A percentile compares a stretch with the other conserved stretches of the same genome.
Conservation (phyloP, 192 early-diverging fungal species). For the Dispira simplex region DNA sequence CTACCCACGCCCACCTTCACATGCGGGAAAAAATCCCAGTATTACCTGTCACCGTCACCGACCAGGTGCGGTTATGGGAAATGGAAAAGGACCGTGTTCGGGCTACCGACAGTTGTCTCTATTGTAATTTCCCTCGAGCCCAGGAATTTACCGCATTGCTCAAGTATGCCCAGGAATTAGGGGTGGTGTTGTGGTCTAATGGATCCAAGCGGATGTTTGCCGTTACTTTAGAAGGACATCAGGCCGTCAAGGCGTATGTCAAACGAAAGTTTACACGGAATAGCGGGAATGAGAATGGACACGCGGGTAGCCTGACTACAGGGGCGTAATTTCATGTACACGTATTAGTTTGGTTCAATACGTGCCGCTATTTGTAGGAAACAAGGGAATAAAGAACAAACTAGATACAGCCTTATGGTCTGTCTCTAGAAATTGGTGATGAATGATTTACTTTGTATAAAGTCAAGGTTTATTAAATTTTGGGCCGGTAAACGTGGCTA, state of each 20-base stretch:
- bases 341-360: no score
- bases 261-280: slow-evolving; percentile 11
- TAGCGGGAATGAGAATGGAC: no score
- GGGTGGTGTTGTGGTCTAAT: slow-evolving; percentile 64
- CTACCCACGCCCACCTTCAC: slow-evolving; percentile 80
- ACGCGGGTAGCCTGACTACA: no score
- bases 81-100: slow-evolving; percentile 75
- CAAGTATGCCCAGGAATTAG: slow-evolving; percentile 59
- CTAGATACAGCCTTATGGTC: no score
- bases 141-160: slow-evolving; percentile 59
- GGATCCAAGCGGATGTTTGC: slow-evolving; percentile 50
- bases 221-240: slow-evolving; percentile 60
- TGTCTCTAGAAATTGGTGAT: no score
- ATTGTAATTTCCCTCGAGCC: slow-evolving; percentile 54
- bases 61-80: slow-evolving; percentile 95
- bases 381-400: no score
- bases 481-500: no score
- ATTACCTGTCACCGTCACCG: slow-evolving; percentile 80
- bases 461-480: no score
- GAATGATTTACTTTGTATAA: no score
- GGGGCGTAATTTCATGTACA: no score
- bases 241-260: slow-evolving; percentile 36
- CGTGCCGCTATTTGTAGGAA: no score
- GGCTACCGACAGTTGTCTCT: slow-evolving; percentile 41
- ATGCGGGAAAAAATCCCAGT: slow-evolving; percentile 71